Conservation (phyloP, 148 eudicot species). For the Heliamphora exappendiculata region DNA sequence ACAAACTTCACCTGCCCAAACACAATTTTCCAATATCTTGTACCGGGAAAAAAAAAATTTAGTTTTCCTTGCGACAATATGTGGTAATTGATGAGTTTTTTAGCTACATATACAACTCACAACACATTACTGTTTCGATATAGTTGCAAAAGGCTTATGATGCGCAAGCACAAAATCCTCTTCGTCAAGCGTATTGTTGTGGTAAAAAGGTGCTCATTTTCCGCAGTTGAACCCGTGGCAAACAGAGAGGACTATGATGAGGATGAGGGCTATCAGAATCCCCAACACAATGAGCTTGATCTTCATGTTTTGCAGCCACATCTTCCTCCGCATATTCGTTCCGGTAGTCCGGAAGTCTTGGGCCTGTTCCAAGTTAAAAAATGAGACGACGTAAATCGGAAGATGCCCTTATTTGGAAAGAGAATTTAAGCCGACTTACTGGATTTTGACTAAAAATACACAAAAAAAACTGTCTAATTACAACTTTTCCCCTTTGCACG, state of each 20-base stretch:
- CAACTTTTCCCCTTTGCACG: too few relatives aligned
- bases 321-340: constrained; percentile 18
- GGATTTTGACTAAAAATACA: too few relatives aligned
- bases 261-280: constrained; percentile 25
- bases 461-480: too few relatives aligned
- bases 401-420: too few relatives aligned
- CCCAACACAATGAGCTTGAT: constrained; percentile 24
- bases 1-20: neutral
- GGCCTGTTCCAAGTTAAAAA: constrained; percentile 17
- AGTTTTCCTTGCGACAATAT: neutral
- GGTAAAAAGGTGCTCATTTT: constrained; percentile 1
- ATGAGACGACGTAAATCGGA: too few relatives aligned
- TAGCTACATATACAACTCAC: constrained; percentile 2
- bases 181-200: neutral
- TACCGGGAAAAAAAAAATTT: neutral
- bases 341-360: constrained; percentile 24
- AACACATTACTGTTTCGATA: neutral
- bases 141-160: neutral
- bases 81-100: neutral
- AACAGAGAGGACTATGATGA: constrained; percentile 23
- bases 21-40: neutral
- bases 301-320: constrained; percentile 30
- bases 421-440: too few relatives aligned
- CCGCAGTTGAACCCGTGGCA: constrained; percentile 27
- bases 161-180: neutral